A percentile compares a stretch with the other conserved stretches of the same genome.
These are phyloP conservation scores for Claviceps pazoutovae DNA, from an alignment of 2,329 filamentous ascomycete genomes.

Conservation along the genomic window DNA sequence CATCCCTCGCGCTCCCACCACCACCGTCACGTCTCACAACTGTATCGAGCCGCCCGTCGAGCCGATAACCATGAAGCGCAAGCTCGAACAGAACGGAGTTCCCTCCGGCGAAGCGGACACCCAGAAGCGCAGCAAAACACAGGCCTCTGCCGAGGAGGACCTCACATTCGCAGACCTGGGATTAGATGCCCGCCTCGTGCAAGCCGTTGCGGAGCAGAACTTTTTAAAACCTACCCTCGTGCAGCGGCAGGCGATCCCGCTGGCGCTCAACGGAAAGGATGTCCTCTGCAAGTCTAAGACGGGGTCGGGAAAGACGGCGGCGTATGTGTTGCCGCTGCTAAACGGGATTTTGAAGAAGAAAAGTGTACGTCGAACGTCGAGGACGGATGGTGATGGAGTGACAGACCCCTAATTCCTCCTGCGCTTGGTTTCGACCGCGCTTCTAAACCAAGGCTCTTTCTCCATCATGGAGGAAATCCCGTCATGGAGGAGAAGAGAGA, in stretches of 20 bases:
- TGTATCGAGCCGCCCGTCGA: not conserved
- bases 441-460: no score
- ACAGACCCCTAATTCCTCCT: no score
- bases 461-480: no score
- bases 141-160: constrained; percentile 23
- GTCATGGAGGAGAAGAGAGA: no score
- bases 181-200: constrained; percentile 72
- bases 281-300: constrained; percentile 87
- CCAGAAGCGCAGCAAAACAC: constrained; percentile 9
- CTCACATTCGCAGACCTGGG: constrained; percentile 60
- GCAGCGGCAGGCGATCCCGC: constrained; percentile 74
- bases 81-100: constrained; percentile 42
- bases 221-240: constrained; percentile 81
- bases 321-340: constrained; percentile 81
- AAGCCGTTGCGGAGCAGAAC: constrained; percentile 71
- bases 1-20: not conserved
- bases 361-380: constrained; percentile 28
- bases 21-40: not conserved
- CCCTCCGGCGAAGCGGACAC: constrained; percentile 20
- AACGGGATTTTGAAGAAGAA: constrained; percentile 73
- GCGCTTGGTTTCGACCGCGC: no score
- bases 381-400: no score
- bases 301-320: constrained; percentile 94
- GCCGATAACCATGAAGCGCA: constrained; percentile 39
- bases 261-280: constrained; percentile 78